Base-by-base conservation (phyloP, 139 green algal genomes). In the Eudorina sp. region DNA sequence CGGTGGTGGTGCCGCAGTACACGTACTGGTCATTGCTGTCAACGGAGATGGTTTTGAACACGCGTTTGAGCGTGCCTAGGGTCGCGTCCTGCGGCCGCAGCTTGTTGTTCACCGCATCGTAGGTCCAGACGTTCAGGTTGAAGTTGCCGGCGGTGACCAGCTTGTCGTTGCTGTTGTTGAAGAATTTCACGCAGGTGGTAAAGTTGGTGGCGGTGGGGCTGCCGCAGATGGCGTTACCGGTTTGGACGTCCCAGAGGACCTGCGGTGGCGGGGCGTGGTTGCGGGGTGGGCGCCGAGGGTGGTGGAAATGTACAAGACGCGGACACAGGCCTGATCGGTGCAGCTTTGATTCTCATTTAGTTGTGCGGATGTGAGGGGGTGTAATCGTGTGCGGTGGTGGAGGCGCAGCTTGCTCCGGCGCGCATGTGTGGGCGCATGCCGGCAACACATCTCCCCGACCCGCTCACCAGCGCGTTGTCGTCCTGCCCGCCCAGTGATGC, bases 201-300 rank as follows among this genome's bases (percentile, higher is more conserved):
- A 96, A 95, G 64, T 96, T 91, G 76, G 64, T 92, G 83, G 92
- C 69, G 19, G 93, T 95, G n/a, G 96, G 95, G 82, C 75, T 94
- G 83, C 96, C 96, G 88, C 96, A 98, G 68, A 98, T 94, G n/a
- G 96, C 93, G 41, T 94, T 90, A 27, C 95, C 95, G 8, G 84
- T 95, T 45, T 92, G 83, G 14, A 98, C 95, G 78, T 98, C 92
- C 96, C 96, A 98, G 34, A 98, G 87, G 40, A 97, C 95, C 95
- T 97, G 88, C 27, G n/a, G n/a, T n/a, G n/a, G n/a, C n/a, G n/a
- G n/a, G n/a, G n/a, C n/a, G n/a, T n/a, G n/a, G n/a, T n/a, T n/a
- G n/a, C n/a, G n/a, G n/a, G n/a, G n/a, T n/a, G n/a, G n/a, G n/a
- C n/a, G n/a, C n/a, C n/a, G n/a, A n/a, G n/a, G n/a, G n/a, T n/a